Evolutionary conservation across 257 asterid genomes (phyloP).

Genomic region (Striga asiatica): DNA sequence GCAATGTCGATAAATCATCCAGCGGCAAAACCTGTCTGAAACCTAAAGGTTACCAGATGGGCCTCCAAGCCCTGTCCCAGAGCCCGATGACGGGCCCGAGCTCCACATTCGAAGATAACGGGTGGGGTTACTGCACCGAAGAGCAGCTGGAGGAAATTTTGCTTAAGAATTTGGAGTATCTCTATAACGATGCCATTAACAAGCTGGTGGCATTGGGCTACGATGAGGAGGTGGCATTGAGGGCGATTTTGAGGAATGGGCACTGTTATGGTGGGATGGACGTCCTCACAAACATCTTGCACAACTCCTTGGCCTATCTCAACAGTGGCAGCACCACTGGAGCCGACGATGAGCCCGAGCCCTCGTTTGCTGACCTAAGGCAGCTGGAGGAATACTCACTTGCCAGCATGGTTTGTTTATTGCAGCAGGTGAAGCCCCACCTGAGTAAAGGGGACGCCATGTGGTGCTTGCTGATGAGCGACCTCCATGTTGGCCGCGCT

Average conservation of each 20-base stretch:
- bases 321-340: slow-evolving; percentile 26
- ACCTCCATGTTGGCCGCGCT: slow-evolving; percentile 84
- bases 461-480: slow-evolving; percentile 95
- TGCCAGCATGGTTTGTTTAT: slow-evolving; percentile 70
- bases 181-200: slow-evolving; percentile 49
- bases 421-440: slow-evolving; percentile 81
- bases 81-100: slow-evolving; percentile 15
- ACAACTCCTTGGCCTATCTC: slow-evolving; percentile 60
- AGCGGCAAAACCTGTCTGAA: slow-evolving; percentile 10
- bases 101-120: slow-evolving; percentile 36
- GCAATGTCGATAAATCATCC: slow-evolving; percentile 23
- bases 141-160: slow-evolving; percentile 64
- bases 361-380: slow-evolving; percentile 51
- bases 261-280: slow-evolving; percentile 88
- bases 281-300: slow-evolving; percentile 66
- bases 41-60: slow-evolving; percentile 25
- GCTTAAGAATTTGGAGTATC: slow-evolving; percentile 48
- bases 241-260: slow-evolving; percentile 66
- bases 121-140: slow-evolving; percentile 63
- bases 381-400: slow-evolving; percentile 80
- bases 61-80: slow-evolving; percentile 18
- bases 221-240: slow-evolving; percentile 58
- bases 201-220: slow-evolving; percentile 60
- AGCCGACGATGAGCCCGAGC: slow-evolving; percentile 33
- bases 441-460: slow-evolving; percentile 78